Conservation (phyloP, 768 basidiomycete genomes). For the Chalciporus pseudorubinellus region DNA sequence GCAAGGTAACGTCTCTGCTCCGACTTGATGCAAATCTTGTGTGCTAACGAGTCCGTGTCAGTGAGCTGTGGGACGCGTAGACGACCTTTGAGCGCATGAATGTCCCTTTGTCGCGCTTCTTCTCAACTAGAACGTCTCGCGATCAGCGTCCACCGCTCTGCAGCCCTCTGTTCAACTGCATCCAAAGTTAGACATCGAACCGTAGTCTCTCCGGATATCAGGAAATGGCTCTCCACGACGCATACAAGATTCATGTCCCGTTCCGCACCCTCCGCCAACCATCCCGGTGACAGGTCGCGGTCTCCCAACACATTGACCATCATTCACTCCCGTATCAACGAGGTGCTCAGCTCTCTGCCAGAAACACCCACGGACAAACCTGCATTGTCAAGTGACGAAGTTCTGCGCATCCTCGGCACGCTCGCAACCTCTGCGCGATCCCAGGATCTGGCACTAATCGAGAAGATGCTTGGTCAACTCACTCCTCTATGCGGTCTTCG, state of each 20-base stretch:
- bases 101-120: conserved; percentile 48
- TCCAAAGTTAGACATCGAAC: conserved; percentile 10
- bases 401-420: conserved; percentile 40
- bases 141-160: conserved; percentile 24
- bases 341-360: conserved; percentile 22
- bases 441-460: conserved; percentile 53
- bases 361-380: conserved; percentile 4
- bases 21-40: background rate
- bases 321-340: conserved; percentile 23
- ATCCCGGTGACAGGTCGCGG: conserved; percentile 12
- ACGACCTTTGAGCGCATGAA: conserved; percentile 48
- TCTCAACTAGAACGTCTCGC: conserved; percentile 30
- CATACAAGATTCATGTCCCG: conserved; percentile 9
- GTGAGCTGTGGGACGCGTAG: conserved; percentile 14
- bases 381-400: conserved; percentile 25
- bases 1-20: conserved; percentile 17
- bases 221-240: conserved; percentile 20
- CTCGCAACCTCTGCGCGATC: conserved; percentile 53
- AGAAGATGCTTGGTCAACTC: conserved; percentile 51
- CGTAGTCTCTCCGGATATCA: conserved; percentile 11
- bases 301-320: conserved; percentile 16
- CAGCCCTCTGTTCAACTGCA: conserved; percentile 1
- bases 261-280: background rate
- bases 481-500: conserved; percentile 44
- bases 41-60: conserved; percentile 7